Base-by-base conservation (phyloP, 805 yeast genomes). In the Komagataella mondaviorum region DNA sequence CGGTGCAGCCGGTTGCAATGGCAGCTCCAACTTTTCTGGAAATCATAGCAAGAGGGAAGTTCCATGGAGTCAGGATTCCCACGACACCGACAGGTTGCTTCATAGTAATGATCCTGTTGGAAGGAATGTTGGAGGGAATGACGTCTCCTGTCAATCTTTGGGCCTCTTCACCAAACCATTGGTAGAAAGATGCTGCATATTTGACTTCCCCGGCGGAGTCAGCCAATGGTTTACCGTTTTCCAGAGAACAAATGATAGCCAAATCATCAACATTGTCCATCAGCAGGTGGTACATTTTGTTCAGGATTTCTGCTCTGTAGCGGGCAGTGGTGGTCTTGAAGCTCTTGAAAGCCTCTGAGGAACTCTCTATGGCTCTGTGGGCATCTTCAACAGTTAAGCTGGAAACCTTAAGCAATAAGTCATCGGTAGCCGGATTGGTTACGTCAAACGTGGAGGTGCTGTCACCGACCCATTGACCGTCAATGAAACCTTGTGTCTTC, bases 91-190 rank as follows among this genome's bases (percentile, higher is more conserved):
- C 70, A n/a, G 95, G 91, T 62, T 84, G 88, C 57, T 79, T 76
- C 54, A 79, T 57, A 4, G 88, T 71, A 51, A 81, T 57, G 54
- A 85, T 79, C 54, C 82, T 71, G 58, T 67, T 71, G 23, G 67
- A 56, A 1, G 75, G 63, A 54, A 67, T 70, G 50, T 75, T 69
- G 2, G 88, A 76, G n/a, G 76, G 75, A 51, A 85, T 78, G 16
- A 74, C 68, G 55, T 81, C 83, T n/a, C 91, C 93, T 51, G 78
- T 69, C 23, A 77, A 64, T 57, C 88, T 74, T 45, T 88, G 85
- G 6, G 91, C 91, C 57, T 81, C 86, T 63, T 85, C 93, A 36
- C 95, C 73, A 62, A 81, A 90, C 96, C 97, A 90, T 61, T 88
- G 89, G 63, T 87, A 85, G 65, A 85, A 89, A 6, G 86, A 77